Evolutionary conservation across 169 alveolate species (phyloP), one percentile per base, ranked within the genome.

Genomic region (Besnoitia besnoiti): DNA sequence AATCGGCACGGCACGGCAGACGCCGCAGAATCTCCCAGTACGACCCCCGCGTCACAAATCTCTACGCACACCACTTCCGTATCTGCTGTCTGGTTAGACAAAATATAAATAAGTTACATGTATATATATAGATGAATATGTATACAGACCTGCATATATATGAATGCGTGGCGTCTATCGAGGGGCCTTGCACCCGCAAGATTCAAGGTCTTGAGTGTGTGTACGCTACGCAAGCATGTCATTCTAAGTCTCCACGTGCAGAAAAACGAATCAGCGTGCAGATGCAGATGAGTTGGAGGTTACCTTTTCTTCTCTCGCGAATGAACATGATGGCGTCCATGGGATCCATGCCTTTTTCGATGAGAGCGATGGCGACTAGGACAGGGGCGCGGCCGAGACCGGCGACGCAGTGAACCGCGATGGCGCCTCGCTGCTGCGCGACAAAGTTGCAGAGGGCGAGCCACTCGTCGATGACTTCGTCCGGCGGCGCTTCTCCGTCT

Each of bases 331-430:
- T 96, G 30, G 98, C 98, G 89, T 97, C 98, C 91, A 97, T 93
- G 39, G 98, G 97, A 35, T 97, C 98, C 97, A 97, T 96, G 24
- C 98, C 98, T 90, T 95, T 95, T 90, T 97, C 98, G 49, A 97
- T 97, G n/a, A 97, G 96, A 8, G 98, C 98, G 37, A 97, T 94
- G 35, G 98, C 97, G 51, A 98, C 98, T 33, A 97, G 95, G 42
- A 97, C 99, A 27, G 99, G 99, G 42, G 99, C 99, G 61, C 99
- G 92, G 42, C 99, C 99, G 44, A 97, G 95, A 19, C 99, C 99
- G 5, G 99, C 99, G 44, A 97, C 98, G 91, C 99, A 97, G 90
- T 97, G 99, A n/a, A 97, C 99, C 24, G 99, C 99, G 21, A 97
- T 96, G 79, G 98, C 97, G 35, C 95, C 95, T 50, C 42, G 37